Base-by-base conservation (phyloP, 441 rosid species). In the Omphalea diandra region DNA sequence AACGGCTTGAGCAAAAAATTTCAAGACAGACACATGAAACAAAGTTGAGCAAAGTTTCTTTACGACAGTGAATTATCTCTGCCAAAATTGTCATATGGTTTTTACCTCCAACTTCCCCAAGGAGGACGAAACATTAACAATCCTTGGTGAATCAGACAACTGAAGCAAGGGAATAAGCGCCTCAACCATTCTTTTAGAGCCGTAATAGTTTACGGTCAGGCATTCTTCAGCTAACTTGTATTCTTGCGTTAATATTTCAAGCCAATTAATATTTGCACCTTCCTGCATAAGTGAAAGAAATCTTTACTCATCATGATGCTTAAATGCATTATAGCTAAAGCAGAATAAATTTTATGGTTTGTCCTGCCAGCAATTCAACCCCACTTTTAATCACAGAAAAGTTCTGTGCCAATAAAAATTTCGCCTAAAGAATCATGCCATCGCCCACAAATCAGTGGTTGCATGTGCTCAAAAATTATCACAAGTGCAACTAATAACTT, bases 81-180 rank as follows among this genome's bases (percentile, higher is more conserved):
- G 40, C 7, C 40, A 44, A 43, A 44, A 26, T n/a, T n/a, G 49
- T 11, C 17, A 24, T 22, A 7, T 3, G 7, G 3, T n/a, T 38
- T 60, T 35, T 70, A 81, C 85, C 84, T 66, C 36, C 20, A 83
- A 56, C 74, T 58, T 58, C 40, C 87, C 87, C 55, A 22, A 3
- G n/a, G 61, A n/a, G 27, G 89, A 85, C 22, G 87, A 80, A 70
- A 83, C 76, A 22, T 83, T 83, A 31, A 85, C 80, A n/a, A 83
- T 71, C 63, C 75, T 80, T 10, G 87, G 82, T 1, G 85, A 79
- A 72, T 78, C 67, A 4, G 84, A 82, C 43, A 75, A 52, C 43
- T 53, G 80, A 33, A 84, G 85, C 7, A 77, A 80, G 15, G 77
- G 70, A 69, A 73, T 66, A 41, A 83, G 59, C 15, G 76, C 49